Evolutionary conservation across 2,329 filamentous ascomycete genomes (phyloP).

Genomic region (Colletotrichum sp.): DNA sequence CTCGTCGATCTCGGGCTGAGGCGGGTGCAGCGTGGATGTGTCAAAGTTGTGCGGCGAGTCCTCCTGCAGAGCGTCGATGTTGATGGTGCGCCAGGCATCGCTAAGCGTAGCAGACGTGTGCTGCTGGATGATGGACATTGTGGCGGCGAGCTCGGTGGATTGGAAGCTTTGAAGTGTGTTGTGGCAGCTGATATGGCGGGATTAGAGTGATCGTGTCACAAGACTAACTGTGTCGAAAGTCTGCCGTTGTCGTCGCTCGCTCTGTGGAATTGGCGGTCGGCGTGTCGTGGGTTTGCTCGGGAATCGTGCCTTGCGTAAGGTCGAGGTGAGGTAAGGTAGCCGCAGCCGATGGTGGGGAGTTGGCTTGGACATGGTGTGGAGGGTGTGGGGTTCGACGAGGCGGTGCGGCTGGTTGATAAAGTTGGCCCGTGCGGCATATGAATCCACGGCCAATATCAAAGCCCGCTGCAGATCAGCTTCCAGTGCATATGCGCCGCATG

Average conservation of each 20-base stretch:
- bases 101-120: slow-evolving; percentile 63
- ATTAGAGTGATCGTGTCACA: rapidly evolving
- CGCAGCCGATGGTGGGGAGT: slow-evolving; percentile 18
- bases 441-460: background rate
- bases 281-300: background rate
- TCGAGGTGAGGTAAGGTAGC: slow-evolving; percentile 18
- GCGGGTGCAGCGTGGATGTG: slow-evolving; percentile 79
- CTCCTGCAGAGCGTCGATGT: slow-evolving; percentile 89
- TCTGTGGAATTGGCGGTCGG: background rate
- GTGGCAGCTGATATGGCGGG: too few species aligned
- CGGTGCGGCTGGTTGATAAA: slow-evolving; percentile 7
- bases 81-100: slow-evolving; percentile 85
- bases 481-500: background rate
- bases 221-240: background rate
- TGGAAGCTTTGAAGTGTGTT: background rate
- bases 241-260: background rate
- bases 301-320: slow-evolving; percentile 3
- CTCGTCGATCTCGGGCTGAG: slow-evolving; percentile 75
- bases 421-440: background rate
- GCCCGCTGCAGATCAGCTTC: background rate
- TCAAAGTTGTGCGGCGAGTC: slow-evolving; percentile 94
- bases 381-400: slow-evolving; percentile 19
- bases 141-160: background rate
- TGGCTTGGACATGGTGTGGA: slow-evolving; percentile 6
- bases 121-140: slow-evolving; percentile 73